Evolutionary conservation across 345 rosid genomes (phyloP).

Genomic region (Gossypium bickii): DNA sequence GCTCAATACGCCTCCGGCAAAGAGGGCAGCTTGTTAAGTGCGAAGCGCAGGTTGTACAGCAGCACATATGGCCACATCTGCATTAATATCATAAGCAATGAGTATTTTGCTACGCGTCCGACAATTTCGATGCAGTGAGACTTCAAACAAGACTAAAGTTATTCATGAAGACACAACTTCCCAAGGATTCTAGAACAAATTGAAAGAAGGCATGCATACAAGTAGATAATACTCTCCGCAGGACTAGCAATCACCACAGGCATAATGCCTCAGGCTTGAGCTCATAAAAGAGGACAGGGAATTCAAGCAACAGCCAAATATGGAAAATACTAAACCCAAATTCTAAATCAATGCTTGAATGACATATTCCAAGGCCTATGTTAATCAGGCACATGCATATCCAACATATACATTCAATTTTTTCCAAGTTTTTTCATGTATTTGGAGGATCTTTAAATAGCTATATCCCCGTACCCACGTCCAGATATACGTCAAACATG

Average conservation of each 20-base stretch:
- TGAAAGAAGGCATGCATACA: not conserved
- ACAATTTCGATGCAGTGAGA: not conserved
- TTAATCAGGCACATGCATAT: no score
- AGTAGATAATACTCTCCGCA: not conserved
- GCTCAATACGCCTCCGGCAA: slow-evolving; percentile 80
- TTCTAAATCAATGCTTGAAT: not conserved
- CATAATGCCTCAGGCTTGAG: not conserved
- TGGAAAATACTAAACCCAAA: not conserved
- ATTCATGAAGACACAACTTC: not conserved
- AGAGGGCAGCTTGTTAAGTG: slow-evolving; percentile 81
- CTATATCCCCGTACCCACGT: not conserved
- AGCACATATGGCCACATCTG: slow-evolving; percentile 99
- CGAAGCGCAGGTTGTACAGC: slow-evolving; percentile 70
- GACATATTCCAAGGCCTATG: not conserved
- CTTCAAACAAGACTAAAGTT: not conserved
- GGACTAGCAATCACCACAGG: not conserved
- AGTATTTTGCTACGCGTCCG: not conserved
- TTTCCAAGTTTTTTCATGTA: not conserved
- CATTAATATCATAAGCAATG: slow-evolving; percentile 14
- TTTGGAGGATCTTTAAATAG: not conserved
- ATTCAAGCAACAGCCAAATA: not conserved
- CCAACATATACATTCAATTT: no score
- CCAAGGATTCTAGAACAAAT: not conserved
- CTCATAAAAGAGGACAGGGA: not conserved
- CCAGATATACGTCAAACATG: not conserved